Evolutionary conservation across 257 asterid species (phyloP), one percentile per base, ranked within the genome.

Genomic region (Nyctanthes arbortristis): DNA sequence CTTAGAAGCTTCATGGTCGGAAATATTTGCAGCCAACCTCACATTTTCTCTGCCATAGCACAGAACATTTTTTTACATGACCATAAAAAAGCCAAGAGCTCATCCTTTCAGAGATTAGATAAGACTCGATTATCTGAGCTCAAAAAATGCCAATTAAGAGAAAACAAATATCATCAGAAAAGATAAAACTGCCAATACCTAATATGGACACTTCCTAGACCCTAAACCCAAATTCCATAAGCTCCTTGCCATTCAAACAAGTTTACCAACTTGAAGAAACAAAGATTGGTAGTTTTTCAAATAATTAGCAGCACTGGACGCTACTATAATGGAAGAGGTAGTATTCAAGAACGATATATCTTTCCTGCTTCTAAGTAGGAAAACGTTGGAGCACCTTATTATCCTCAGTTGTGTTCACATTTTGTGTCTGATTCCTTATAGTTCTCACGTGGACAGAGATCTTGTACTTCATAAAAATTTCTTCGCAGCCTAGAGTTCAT

Each of bases 1-100:
- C 84, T 81, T 93, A 64, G 84, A 81, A 82, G 85, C 84, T 75
- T 93, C 99, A 67, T 73, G 34, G 45, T 93, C 96, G 27, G 86
- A 78, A 71, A 73, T 49, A 73, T 78, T 89, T 76, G 84, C 80
- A 57, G 85, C 79, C 68, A 80, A 57, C 80, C 87, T 86, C 67
- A 84, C 81, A 73, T 81, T 78, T 88, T 89, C 96, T 73, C 99
- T 87, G 89, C 60, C 84, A 79, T 52, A 63, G 70, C 74, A 75
- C 65, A 68, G 20, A 67, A 65, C 35, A 32, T 70, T 63, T 43
- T 43, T 57, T 56, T 60, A 10, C 14, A 24, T 6, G 64, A 63
- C 58, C 49, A 36, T 65, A 36, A 65, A 45, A 62, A 22, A 5
- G 68, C 61, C 43, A 40, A 18, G 61, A 34, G 12, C 43, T 57